phyloP scores from a whole-genome alignment of 176 grass and related monocot species.

The Puccinellia tenuiflora region DNA sequence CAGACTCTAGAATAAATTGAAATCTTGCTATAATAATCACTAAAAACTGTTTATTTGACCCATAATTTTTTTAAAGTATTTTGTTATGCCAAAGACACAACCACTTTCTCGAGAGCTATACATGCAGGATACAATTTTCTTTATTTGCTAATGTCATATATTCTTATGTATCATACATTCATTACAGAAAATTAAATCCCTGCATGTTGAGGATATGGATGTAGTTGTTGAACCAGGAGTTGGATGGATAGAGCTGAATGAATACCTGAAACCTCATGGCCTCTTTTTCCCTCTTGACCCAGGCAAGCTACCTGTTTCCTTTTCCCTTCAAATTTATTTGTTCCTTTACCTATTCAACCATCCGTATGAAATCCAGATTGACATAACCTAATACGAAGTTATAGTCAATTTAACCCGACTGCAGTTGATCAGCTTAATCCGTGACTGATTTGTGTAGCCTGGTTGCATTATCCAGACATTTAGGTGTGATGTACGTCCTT shows the following conservation, averaged over 20 bases:
- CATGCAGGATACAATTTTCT: neutral
- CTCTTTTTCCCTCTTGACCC: slow-evolving; percentile 97
- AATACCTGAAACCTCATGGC: slow-evolving; percentile 86
- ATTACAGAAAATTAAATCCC: slow-evolving; percentile 78
- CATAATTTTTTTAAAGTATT: neutral
- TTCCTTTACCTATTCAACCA: neutral
- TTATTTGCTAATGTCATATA: neutral
- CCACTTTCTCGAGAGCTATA: neutral
- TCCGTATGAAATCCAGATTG: neutral
- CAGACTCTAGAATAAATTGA: neutral
- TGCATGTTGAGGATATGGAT: slow-evolving; percentile 96
- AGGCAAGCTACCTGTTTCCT: slow-evolving; percentile 45
- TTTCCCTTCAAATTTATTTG: neutral
- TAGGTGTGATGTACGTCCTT: neutral
- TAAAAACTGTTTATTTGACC: neutral
- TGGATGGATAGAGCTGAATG: slow-evolving; percentile 98
- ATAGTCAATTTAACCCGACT: neutral
- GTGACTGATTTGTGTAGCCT: neutral
- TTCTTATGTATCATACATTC: slow-evolving; percentile 15
- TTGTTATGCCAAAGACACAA: neutral
- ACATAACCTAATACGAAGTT: neutral
- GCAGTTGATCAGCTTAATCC: neutral
- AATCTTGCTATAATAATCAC: neutral
- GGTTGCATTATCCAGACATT: neutral
- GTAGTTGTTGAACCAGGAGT: slow-evolving; percentile 90